A percentile compares a stretch with the other conserved stretches of the same genome.
Evolutionary conservation across 2,329 filamentous ascomycete species (phyloP).

Genomic region (Emmonsia crescens): DNA sequence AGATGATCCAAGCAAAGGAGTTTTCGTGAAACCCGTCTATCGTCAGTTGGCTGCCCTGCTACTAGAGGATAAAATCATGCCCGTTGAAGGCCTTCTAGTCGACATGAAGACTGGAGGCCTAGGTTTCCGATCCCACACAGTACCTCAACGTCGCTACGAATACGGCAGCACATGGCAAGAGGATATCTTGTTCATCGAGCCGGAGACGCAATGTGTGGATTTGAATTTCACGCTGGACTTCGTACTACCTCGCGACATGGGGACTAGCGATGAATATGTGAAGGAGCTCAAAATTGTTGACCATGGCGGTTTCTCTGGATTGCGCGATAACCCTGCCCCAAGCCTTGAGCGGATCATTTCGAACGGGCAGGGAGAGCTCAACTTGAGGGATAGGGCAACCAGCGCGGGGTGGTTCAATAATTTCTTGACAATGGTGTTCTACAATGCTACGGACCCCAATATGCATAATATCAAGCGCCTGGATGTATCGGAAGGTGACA

Average conservation of each 20-base stretch:
- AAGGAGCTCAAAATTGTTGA: constrained; percentile 28
- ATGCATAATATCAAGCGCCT: constrained; percentile 4
- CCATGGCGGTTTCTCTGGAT: constrained; percentile 31
- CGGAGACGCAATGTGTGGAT: constrained; percentile 36
- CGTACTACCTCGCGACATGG: constrained; percentile 13
- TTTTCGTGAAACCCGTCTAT: constrained; percentile 22
- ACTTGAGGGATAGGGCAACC: constrained; percentile 32
- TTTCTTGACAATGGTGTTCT: constrained; percentile 27
- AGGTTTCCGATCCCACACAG: constrained; percentile 38
- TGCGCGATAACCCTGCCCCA: background rate
- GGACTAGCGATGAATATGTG: constrained; percentile 6
- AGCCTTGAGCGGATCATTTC: background rate
- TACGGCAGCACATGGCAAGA: constrained; percentile 37
- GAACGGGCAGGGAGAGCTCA: constrained; percentile 22
- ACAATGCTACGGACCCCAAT: constrained; percentile 29
- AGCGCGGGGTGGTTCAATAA: constrained; percentile 37
- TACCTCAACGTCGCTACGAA: constrained; percentile 20
- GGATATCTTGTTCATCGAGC: constrained; percentile 39
- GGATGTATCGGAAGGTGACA: background rate
- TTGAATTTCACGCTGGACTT: constrained; percentile 34
- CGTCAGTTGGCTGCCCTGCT: constrained; percentile 23
- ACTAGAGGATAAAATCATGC: constrained; percentile 22
- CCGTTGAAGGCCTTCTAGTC: constrained; percentile 37
- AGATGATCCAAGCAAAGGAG: constrained; percentile 20
- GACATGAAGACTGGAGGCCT: constrained; percentile 33